A percentile compares a stretch with the other conserved stretches of the same genome.
phyloP scores from a whole-genome alignment of 1,139 yeast genomes.

The Zygoascus sp. region DNA sequence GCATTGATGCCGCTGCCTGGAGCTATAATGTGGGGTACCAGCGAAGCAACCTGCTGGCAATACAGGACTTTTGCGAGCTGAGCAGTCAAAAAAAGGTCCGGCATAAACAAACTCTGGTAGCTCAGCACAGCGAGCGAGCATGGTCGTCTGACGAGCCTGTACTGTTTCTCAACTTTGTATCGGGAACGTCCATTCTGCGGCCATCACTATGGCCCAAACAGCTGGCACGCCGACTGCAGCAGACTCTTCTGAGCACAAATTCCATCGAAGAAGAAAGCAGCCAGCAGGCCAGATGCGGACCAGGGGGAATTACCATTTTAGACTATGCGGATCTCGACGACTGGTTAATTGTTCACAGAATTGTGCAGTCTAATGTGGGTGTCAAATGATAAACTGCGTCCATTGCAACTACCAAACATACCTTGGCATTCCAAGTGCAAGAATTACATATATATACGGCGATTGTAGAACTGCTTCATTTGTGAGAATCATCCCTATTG shows the following conservation, averaged over 20 bases:
- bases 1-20: conserved; percentile 70
- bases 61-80: conserved; percentile 75
- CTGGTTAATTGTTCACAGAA: conserved; percentile 53
- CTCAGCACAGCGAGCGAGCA: conserved; percentile 54
- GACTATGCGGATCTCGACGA: conserved; percentile 63
- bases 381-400: not conserved
- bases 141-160: conserved; percentile 42
- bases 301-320: conserved; percentile 35
- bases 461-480: too few species aligned
- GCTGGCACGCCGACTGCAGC: conserved; percentile 44
- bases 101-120: conserved; percentile 57
- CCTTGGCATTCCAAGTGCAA: too few species aligned
- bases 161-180: conserved; percentile 66
- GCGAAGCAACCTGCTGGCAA: conserved; percentile 57
- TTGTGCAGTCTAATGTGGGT: conserved; percentile 52
- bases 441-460: too few species aligned
- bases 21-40: conserved; percentile 60
- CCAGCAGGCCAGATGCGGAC: too few species aligned
- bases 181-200: conserved; percentile 71
- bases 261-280: too few species aligned
- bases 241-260: too few species aligned
- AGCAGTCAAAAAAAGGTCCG: conserved; percentile 48
- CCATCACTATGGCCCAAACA: conserved; percentile 72
- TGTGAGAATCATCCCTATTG: too few species aligned
- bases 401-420: too few species aligned